Evolutionary conservation across 192 early-diverging fungal species (phyloP).

Genomic region (Chytriomyces sp.): DNA sequence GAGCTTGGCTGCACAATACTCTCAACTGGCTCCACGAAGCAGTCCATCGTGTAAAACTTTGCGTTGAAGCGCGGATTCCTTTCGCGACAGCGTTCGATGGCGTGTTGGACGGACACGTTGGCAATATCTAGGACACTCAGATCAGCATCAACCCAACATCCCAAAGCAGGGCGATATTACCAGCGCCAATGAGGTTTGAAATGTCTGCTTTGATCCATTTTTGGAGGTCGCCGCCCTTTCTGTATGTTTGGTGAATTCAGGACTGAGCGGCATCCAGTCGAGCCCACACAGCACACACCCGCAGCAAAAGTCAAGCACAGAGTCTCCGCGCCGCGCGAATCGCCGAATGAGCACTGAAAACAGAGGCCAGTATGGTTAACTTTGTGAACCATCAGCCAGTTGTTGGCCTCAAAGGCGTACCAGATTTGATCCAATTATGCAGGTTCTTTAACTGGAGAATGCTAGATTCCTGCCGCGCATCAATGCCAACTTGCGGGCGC

Average conservation of each 20-base stretch:
- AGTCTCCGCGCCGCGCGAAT: slow-evolving; percentile 55
- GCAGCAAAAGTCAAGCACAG: slow-evolving; percentile 88
- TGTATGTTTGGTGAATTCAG: background rate
- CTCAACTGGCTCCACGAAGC: slow-evolving; percentile 57
- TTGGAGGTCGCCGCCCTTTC: slow-evolving; percentile 41
- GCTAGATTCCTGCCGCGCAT: slow-evolving; percentile 74
- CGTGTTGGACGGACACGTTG: slow-evolving; percentile 80
- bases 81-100: slow-evolving; percentile 67
- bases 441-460: slow-evolving; percentile 87
- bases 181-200: slow-evolving; percentile 74
- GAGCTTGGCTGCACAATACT: slow-evolving; percentile 3
- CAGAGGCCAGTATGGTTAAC: background rate
- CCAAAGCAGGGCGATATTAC: slow-evolving; percentile 39
- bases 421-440: slow-evolving; percentile 98
- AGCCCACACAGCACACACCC: slow-evolving; percentile 70
- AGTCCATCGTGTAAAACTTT: slow-evolving; percentile 82
- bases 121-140: slow-evolving; percentile 77
- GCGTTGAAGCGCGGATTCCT: slow-evolving; percentile 67
- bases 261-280: slow-evolving; percentile 81
- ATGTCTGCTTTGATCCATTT: slow-evolving; percentile 70
- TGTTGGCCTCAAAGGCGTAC: background rate
- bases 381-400: background rate
- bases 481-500: slow-evolving; percentile 77
- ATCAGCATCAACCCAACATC: background rate
- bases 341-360: slow-evolving; percentile 72